Evolutionary conservation across 75 land plant genomes (phyloP), one percentile per base, ranked within the genome.

Genomic region (Selaginella tamariscina): DNA sequence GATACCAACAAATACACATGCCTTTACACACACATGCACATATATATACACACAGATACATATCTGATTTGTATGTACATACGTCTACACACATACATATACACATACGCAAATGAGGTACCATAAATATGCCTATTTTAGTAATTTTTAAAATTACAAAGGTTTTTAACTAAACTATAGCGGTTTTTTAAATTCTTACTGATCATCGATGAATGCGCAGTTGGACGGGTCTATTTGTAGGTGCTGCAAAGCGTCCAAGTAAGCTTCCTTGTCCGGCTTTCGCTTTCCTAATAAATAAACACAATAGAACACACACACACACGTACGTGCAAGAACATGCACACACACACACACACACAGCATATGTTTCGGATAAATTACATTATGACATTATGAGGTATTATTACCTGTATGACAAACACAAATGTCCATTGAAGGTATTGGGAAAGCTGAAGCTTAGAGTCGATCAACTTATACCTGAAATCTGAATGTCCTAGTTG

Each of bases 351-450:
- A 30, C 30, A 20, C 30, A 9, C 18, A 33, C 18, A 26, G 29
- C 31, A 49, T 59, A 49, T 30, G 27, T 39, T 27, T 66, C 29
- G 15, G 27, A 57, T 31, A 32, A 23, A 31, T 2, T 20, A 29
- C 18, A 27, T 22, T 20, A 39, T 29, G 28, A 66, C 44, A 0
- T 29, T 18, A 39, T 18, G 18, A 32, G 54, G 65, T 31, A 21
- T 55, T 28, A 24, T 15, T 74, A 84, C 86, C 84, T 5, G 62
- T 75, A 20, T 68, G 68, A 39, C 86, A 84, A 91, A 94, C 62
- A 87, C 83, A 65, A 90, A 94, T 73, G 98, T 94, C 98, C 98
- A 94, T 68, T 84, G 77, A 49, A 94, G 76, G 69, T 89, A 94
- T 32, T 55, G 75, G 32, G 98, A 90, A 39, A 94, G 79, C 63